phyloP scores from a whole-genome alignment of 2,329 filamentous ascomycete species.

The Corinectria fuckeliana region DNA sequence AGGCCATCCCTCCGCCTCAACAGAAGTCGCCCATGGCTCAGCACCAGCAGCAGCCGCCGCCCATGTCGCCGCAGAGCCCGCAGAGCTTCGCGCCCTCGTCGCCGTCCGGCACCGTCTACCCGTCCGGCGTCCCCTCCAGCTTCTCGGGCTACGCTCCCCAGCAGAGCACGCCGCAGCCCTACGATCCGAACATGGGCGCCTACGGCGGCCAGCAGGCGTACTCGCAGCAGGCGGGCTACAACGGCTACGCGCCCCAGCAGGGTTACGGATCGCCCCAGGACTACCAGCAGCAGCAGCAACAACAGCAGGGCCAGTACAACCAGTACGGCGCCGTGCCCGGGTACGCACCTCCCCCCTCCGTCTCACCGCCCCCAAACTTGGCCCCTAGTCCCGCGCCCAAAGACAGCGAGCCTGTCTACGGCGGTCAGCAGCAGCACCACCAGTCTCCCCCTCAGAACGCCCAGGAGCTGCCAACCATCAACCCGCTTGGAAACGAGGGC shows the following conservation, averaged over 20 bases:
- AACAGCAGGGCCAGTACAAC: conserved; percentile 33
- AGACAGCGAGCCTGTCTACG: conserved; percentile 13
- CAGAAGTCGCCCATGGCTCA: neutral
- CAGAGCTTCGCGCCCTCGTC: conserved; percentile 31
- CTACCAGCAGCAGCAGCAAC: conserved; percentile 31
- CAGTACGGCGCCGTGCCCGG: conserved; percentile 28
- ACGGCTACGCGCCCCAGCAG: conserved; percentile 30
- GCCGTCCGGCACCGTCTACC: conserved; percentile 33
- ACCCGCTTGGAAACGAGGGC: conserved; percentile 39
- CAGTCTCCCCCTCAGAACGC: conserved; percentile 17
- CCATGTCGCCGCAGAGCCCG: conserved; percentile 34
- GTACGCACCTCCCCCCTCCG: conserved; percentile 28
- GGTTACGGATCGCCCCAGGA: no score
- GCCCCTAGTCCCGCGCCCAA: conserved; percentile 41
- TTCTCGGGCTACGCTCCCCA: conserved; percentile 29
- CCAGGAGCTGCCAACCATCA: conserved; percentile 39
- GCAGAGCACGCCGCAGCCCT: conserved; percentile 32
- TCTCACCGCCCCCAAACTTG: conserved; percentile 39
- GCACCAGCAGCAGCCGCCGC: conserved; percentile 23
- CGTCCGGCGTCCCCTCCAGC: conserved; percentile 37
- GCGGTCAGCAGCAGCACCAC: conserved; percentile 13
- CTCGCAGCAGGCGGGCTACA: conserved; percentile 28
- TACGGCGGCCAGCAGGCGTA: conserved; percentile 32
- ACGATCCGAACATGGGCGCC: conserved; percentile 32
- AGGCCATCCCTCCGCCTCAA: neutral